Conservation (phyloP, 139 green algal genomes). For the Tetraselmis chui region DNA sequence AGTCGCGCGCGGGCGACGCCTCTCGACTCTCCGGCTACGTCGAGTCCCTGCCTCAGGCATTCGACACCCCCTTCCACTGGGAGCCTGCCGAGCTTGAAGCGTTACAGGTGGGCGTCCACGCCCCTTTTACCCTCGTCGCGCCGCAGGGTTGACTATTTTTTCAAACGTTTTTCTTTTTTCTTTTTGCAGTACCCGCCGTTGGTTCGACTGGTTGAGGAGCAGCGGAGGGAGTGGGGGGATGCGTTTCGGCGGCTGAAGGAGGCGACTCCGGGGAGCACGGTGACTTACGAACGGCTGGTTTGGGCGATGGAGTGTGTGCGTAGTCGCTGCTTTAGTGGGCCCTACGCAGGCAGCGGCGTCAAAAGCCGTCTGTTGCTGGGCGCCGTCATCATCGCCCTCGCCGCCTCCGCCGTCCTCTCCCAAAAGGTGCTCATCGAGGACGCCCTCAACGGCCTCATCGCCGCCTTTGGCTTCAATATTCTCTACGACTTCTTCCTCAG, state of each 20-base stretch:
- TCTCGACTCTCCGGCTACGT: conserved; percentile 44
- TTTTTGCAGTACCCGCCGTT: background rate
- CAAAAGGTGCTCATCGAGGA: conserved; percentile 15
- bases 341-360: conserved; percentile 58
- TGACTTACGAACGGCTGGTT: conserved; percentile 36
- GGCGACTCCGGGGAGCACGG: background rate
- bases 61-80: conserved; percentile 66
- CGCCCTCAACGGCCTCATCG: conserved; percentile 42
- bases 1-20: conserved; percentile 29
- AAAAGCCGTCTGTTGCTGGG: conserved; percentile 11
- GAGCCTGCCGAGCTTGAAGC: conserved; percentile 34
- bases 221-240: conserved; percentile 51
- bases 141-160: too few relatives aligned
- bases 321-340: conserved; percentile 70
- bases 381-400: conserved; percentile 7
- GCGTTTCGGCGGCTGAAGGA: conserved; percentile 30
- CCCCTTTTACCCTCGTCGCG: too few relatives aligned
- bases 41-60: conserved; percentile 45
- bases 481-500: conserved; percentile 45
- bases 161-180: too few relatives aligned
- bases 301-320: conserved; percentile 70
- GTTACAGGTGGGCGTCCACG: conserved; percentile 42
- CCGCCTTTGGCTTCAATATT: conserved; percentile 47
- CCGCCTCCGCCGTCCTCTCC: conserved; percentile 16
- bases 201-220: conserved; percentile 46